phyloP scores from a whole-genome alignment of 2,329 filamentous ascomycete genomes.

The Periconia sp. region DNA sequence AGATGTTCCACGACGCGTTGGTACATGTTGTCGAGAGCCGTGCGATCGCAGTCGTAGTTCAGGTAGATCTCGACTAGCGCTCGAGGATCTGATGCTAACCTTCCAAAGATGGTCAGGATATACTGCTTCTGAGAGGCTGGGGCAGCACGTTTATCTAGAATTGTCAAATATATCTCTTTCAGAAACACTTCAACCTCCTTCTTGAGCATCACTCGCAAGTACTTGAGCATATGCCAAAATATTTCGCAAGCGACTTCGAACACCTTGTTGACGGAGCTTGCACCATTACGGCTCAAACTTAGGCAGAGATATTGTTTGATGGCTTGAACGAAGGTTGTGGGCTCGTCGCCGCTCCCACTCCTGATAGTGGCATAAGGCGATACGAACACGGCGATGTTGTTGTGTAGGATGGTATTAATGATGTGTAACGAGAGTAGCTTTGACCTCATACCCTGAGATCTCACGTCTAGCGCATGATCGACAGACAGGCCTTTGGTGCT shows the following conservation, averaged over 20 bases:
- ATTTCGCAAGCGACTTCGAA: conserved; percentile 97
- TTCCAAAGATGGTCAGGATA: conserved; percentile 83
- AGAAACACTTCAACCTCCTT: conserved; percentile 98
- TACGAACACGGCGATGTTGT: conserved; percentile 88
- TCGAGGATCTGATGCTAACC: conserved; percentile 83
- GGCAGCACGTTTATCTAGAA: conserved; percentile 85
- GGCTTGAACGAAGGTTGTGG: conserved; percentile 90
- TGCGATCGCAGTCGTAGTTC: conserved; percentile 97
- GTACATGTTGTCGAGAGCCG: conserved; percentile 93
- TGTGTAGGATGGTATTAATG: conserved; percentile 93
- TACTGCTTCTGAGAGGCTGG: conserved; percentile 91
- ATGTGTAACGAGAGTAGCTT: conserved; percentile 95
- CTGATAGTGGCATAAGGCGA: conserved; percentile 91
- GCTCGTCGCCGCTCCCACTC: conserved; percentile 85
- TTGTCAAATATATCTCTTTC: conserved; percentile 94
- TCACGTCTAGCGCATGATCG: conserved; percentile 90
- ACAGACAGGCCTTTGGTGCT: conserved; percentile 89
- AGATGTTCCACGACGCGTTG: conserved; percentile 93
- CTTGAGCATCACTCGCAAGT: conserved; percentile 93
- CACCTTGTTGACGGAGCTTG: conserved; percentile 87
- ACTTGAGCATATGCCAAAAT: conserved; percentile 96
- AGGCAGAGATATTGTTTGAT: conserved; percentile 97
- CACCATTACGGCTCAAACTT: conserved; percentile 91
- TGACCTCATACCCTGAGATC: conserved; percentile 94
- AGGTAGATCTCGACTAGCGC: conserved; percentile 94